Conservation (phyloP, 176 grass and related monocot genomes). For the Poa annua region DNA sequence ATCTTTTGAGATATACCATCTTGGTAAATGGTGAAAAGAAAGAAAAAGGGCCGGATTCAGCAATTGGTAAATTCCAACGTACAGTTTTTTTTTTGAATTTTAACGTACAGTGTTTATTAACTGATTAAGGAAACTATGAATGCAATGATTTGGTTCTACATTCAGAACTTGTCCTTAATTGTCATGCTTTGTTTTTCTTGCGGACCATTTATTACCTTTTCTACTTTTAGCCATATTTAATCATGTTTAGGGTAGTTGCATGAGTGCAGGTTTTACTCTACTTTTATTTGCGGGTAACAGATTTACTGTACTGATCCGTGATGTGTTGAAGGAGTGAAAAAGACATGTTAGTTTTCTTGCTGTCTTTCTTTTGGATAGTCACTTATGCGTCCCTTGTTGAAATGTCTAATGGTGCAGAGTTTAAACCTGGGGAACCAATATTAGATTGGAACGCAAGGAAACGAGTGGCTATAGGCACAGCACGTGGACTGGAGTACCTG, state of each 20-base stretch:
- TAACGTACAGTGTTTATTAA: background rate
- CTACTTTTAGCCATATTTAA: constrained; percentile 7
- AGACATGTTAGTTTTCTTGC: background rate
- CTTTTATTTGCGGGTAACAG: too few species aligned
- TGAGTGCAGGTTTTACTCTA: constrained; percentile 23
- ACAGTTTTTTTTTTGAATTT: too few species aligned
- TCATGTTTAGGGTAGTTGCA: constrained; percentile 18
- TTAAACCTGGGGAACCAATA: constrained; percentile 80
- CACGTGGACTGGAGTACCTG: constrained; percentile 88
- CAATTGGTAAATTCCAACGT: background rate
- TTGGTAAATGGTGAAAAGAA: background rate
- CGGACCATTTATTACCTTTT: background rate
- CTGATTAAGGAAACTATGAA: background rate
- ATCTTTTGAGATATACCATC: constrained; percentile 28
- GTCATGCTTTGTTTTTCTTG: background rate
- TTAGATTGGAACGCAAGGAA: constrained; percentile 89
- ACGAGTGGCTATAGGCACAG: constrained; percentile 86
- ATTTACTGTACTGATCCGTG: constrained; percentile 30
- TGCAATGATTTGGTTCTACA: constrained; percentile 13
- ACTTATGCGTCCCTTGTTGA: constrained; percentile 29
- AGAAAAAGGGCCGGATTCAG: background rate
- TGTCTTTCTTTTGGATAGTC: constrained; percentile 29
- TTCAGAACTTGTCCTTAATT: background rate
- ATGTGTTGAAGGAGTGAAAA: background rate
- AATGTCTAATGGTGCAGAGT: constrained; percentile 54